These are phyloP conservation scores for Colletotrichum zoysiae DNA, from an alignment of 2,329 filamentous ascomycete species.

Conservation along the genomic window DNA sequence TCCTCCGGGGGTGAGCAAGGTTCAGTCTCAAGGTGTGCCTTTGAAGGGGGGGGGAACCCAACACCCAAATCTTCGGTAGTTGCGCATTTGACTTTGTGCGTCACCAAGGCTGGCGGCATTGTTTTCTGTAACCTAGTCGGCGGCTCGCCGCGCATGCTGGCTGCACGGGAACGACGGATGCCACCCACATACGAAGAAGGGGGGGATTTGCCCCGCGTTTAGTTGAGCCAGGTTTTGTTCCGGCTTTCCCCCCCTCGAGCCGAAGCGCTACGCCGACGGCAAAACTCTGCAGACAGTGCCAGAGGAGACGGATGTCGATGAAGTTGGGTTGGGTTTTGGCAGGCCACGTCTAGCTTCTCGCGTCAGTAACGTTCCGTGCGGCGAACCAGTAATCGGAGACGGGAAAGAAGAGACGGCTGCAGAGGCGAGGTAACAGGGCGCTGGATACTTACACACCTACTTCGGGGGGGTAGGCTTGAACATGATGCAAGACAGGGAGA, in stretches of 20 bases:
- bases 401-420: slow-evolving; percentile 4
- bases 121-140: slow-evolving; percentile 4
- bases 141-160: slow-evolving; percentile 10
- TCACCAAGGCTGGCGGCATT: neutral
- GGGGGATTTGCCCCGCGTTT: slow-evolving; percentile 26
- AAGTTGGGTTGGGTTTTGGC: slow-evolving; percentile 19
- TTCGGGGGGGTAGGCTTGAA: neutral
- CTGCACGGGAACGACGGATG: slow-evolving; percentile 2
- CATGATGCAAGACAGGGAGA: neutral
- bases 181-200: slow-evolving; percentile 16
- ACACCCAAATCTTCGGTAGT: neutral
- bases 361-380: neutral
- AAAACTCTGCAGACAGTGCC: neutral
- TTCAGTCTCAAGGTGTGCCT: slow-evolving; percentile 17
- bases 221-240: neutral
- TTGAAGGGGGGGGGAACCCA: neutral
- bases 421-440: neutral
- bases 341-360: slow-evolving; percentile 19
- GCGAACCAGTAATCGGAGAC: slow-evolving; percentile 21
- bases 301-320: neutral
- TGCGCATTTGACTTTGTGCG: slow-evolving; percentile 13
- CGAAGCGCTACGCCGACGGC: slow-evolving; percentile 3
- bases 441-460: neutral
- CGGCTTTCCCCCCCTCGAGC: neutral
- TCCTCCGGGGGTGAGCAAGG: neutral